Conservation (phyloP, 768 basidiomycete genomes). For the Suillus hirtellus region DNA sequence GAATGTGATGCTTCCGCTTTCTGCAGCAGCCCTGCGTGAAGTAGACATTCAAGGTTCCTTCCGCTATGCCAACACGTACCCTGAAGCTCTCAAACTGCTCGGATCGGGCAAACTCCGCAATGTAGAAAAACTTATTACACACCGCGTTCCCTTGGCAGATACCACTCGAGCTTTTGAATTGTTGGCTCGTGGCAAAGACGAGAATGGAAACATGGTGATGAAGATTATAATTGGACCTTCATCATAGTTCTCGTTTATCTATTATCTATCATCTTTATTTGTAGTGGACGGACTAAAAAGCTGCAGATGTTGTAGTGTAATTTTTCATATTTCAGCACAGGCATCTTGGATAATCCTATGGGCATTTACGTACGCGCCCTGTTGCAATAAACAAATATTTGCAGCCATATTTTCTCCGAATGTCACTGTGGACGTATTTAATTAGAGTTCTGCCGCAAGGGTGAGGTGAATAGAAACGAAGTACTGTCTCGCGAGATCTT, state of each 20-base stretch:
- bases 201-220: slow-evolving; percentile 77
- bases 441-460: not conserved
- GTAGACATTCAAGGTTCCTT: slow-evolving; percentile 93
- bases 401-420: not conserved
- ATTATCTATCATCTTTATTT: slow-evolving; percentile 4
- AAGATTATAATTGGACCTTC: slow-evolving; percentile 79
- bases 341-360: slow-evolving; percentile 6
- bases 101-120: slow-evolving; percentile 61
- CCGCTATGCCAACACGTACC: slow-evolving; percentile 89
- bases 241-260: slow-evolving; percentile 8
- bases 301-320: slow-evolving; percentile 11
- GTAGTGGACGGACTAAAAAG: slow-evolving; percentile 14
- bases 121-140: slow-evolving; percentile 76
- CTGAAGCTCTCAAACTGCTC: slow-evolving; percentile 78
- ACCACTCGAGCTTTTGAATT: slow-evolving; percentile 80
- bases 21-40: slow-evolving; percentile 80
- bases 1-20: slow-evolving; percentile 79
- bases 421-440: not conserved
- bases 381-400: not conserved
- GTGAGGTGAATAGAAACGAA: not conserved
- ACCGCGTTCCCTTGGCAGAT: slow-evolving; percentile 66
- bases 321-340: slow-evolving; percentile 16
- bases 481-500: not conserved
- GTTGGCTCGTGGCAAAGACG: slow-evolving; percentile 74
- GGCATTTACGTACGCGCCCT: not conserved